A percentile compares a stretch with the other conserved stretches of the same genome.
phyloP scores from a whole-genome alignment of 148 eudicot species.

The Silene uniflora region DNA sequence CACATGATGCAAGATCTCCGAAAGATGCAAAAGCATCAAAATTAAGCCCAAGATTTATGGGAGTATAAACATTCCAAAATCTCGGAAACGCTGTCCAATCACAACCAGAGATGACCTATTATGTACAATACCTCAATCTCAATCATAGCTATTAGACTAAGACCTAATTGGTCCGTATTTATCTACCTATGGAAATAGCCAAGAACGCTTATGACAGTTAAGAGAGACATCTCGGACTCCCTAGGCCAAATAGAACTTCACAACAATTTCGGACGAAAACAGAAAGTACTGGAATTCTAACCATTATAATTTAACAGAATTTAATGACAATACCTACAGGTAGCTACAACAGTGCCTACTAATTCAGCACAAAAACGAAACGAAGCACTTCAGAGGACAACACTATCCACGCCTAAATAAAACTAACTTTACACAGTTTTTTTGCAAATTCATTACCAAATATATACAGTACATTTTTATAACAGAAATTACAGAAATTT shows the following conservation, averaged over 20 bases:
- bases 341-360: slow-evolving; percentile 4
- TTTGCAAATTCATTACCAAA: slow-evolving; percentile 14
- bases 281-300: neutral
- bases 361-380: neutral
- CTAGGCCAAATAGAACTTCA: neutral
- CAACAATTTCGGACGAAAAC: neutral
- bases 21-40: too few relatives aligned
- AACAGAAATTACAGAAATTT: slow-evolving; percentile 21
- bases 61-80: too few relatives aligned
- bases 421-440: slow-evolving; percentile 22
- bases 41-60: too few relatives aligned
- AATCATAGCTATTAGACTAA: too few relatives aligned
- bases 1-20: too few relatives aligned
- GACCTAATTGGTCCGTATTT: too few relatives aligned
- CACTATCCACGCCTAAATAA: slow-evolving; percentile 15
- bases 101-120: too few relatives aligned
- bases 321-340: neutral
- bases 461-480: slow-evolving; percentile 20
- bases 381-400: neutral
- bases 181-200: too few relatives aligned
- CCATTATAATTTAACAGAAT: neutral
- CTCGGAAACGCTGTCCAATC: too few relatives aligned
- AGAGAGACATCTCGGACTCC: neutral
- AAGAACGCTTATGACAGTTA: neutral
- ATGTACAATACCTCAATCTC: too few relatives aligned